Conservation (phyloP, 2,329 filamentous ascomycete species). For the Fusarium compactum region DNA sequence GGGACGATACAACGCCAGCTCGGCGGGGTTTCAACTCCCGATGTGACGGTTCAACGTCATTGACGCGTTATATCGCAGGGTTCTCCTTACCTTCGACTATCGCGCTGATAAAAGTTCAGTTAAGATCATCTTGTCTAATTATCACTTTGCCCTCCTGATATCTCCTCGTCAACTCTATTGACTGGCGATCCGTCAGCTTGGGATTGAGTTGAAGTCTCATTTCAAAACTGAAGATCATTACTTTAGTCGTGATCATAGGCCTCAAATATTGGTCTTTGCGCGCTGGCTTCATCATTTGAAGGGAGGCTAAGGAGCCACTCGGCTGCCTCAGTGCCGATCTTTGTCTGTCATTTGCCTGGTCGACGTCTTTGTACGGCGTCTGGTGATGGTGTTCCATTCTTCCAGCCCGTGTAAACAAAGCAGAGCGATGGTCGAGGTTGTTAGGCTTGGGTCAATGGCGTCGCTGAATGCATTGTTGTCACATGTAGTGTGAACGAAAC, state of each 20-base stretch:
- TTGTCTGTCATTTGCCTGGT: background rate
- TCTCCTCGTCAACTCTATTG: constrained; percentile 6
- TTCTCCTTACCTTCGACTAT: constrained; percentile 6
- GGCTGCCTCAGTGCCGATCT: background rate
- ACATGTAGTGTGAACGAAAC: background rate
- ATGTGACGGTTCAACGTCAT: constrained; percentile 19
- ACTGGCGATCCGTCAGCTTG: constrained; percentile 4
- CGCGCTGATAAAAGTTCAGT: background rate
- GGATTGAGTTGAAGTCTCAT: constrained; percentile 20
- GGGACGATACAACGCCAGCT: constrained; percentile 3
- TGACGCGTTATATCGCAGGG: constrained; percentile 22
- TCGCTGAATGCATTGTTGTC: background rate
- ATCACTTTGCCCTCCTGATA: background rate
- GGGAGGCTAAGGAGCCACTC: background rate
- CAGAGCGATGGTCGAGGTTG: background rate
- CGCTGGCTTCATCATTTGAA: background rate
- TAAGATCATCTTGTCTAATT: constrained; percentile 1
- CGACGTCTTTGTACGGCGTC: background rate
- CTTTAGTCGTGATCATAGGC: constrained; percentile 13
- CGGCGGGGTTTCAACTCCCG: background rate
- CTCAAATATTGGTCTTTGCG: background rate
- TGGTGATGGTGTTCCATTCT: background rate
- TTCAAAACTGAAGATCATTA: constrained; percentile 22
- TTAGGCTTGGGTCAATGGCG: background rate
- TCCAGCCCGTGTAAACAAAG: background rate